These are phyloP conservation scores for Lagenidium giganteum DNA, from an alignment of 352 stramenopile species.

Conservation along the genomic window DNA sequence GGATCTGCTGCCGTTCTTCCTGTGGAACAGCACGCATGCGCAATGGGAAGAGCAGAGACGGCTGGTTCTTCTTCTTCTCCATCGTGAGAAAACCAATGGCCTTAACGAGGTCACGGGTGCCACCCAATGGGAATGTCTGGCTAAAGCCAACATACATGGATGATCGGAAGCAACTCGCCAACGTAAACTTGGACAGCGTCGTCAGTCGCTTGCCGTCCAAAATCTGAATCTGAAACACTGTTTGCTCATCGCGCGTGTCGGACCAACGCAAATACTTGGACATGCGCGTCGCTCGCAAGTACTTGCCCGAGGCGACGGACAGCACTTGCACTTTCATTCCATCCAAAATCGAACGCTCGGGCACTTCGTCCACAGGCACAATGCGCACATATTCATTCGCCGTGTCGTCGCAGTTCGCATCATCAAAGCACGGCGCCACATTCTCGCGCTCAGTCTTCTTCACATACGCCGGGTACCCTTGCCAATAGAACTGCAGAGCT, in stretches of 20 bases:
- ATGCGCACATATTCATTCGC: conserved; percentile 47
- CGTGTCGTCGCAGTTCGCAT: conserved; percentile 31
- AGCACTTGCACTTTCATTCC: conserved; percentile 60
- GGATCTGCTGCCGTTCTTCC: conserved; percentile 26
- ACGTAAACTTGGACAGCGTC: conserved; percentile 43
- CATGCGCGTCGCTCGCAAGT: conserved; percentile 49
- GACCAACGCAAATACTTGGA: conserved; percentile 72
- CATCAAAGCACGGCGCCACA: conserved; percentile 53
- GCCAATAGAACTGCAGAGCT: conserved; percentile 63
- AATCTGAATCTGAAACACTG: conserved; percentile 58
- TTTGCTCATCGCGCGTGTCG: conserved; percentile 43
- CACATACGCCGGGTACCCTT: conserved; percentile 60
- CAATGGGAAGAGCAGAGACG: conserved; percentile 54
- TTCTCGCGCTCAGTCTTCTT: conserved; percentile 39
- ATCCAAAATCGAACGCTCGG: conserved; percentile 48
- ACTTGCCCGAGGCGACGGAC: conserved; percentile 40
- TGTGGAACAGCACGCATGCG: conserved; percentile 40
- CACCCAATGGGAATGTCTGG: conserved; percentile 44
- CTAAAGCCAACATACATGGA: conserved; percentile 47
- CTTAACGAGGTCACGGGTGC: conserved; percentile 36
- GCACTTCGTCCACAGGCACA: conserved; percentile 42
- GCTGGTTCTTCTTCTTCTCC: conserved; percentile 63
- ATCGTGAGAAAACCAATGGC: conserved; percentile 57
- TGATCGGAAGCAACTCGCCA: conserved; percentile 54
- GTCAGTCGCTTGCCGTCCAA: conserved; percentile 43